phyloP scores from a whole-genome alignment of 2,329 filamentous ascomycete genomes.

The Aspergillus pseudonomiae region DNA sequence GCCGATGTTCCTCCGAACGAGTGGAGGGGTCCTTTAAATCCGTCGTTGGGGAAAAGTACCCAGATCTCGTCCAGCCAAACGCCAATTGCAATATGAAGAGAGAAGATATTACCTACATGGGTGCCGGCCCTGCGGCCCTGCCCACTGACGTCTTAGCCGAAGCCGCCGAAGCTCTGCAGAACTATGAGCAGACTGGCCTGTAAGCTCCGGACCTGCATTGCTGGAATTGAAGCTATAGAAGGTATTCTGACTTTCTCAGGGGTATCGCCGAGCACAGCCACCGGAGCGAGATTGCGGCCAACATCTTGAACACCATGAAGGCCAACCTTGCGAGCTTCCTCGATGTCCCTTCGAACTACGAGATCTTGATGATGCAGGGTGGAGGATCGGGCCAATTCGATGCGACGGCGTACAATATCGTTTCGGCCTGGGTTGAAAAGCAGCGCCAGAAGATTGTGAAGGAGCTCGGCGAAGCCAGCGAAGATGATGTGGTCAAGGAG shows the following conservation, averaged over 20 bases:
- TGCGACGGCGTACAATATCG: slow-evolving; percentile 80
- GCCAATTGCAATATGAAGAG: slow-evolving; percentile 59
- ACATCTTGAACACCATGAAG: slow-evolving; percentile 79
- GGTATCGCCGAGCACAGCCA: slow-evolving; percentile 91
- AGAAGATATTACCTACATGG: slow-evolving; percentile 81
- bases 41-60: too few species aligned
- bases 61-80: not conserved
- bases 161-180: slow-evolving; percentile 75
- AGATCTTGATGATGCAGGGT: slow-evolving; percentile 70
- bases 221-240: not conserved
- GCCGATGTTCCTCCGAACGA: slow-evolving; percentile 3
- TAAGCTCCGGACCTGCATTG: slow-evolving; percentile 14
- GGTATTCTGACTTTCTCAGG: slow-evolving; percentile 13
- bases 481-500: slow-evolving; percentile 61
- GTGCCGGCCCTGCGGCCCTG: slow-evolving; percentile 84
- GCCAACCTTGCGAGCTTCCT: slow-evolving; percentile 72
- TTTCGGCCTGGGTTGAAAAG: slow-evolving; percentile 77
- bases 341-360: slow-evolving; percentile 83
- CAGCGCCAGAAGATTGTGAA: slow-evolving; percentile 57
- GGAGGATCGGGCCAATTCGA: slow-evolving; percentile 87
- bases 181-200: slow-evolving; percentile 79
- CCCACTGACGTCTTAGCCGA: slow-evolving; percentile 79
- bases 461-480: slow-evolving; percentile 50
- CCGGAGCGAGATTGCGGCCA: slow-evolving; percentile 75
- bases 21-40: not conserved